These are phyloP conservation scores for Lagenidium sp. DNA, from an alignment of 352 stramenopile genomes.

Conservation along the genomic window DNA sequence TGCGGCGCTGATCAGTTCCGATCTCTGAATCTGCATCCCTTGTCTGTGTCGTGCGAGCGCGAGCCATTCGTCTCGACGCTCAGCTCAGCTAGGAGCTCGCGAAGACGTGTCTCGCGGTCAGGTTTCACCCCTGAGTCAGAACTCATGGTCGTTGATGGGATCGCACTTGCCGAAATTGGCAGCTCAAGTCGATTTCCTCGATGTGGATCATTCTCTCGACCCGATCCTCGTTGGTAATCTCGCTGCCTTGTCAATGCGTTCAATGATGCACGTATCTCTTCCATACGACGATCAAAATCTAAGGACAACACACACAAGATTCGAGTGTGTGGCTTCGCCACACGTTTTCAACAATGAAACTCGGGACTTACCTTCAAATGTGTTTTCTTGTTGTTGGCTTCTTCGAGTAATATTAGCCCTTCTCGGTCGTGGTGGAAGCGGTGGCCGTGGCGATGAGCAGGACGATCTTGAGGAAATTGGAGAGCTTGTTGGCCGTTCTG, in stretches of 20 bases:
- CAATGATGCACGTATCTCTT: conserved; percentile 56
- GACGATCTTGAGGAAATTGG: neutral
- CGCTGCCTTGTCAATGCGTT: conserved; percentile 22
- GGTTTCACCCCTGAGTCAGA: too few species aligned
- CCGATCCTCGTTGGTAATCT: too few species aligned
- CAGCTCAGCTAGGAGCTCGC: conserved; percentile 27
- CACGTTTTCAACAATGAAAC: too few species aligned
- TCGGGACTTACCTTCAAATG: conserved; percentile 12
- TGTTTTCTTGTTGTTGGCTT: too few species aligned
- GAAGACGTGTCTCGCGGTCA: conserved; percentile 25
- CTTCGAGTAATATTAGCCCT: too few species aligned
- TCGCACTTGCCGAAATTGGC: neutral
- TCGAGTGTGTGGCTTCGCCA: too few species aligned
- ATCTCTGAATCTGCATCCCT: too few species aligned
- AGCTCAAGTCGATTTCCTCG: too few species aligned
- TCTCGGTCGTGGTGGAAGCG: neutral
- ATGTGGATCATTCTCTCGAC: neutral
- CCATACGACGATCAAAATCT: conserved; percentile 71
- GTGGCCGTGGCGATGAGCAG: neutral
- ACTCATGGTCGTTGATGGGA: neutral
- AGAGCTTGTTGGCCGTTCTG: too few species aligned
- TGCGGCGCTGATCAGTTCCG: too few species aligned
- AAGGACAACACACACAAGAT: conserved; percentile 2
- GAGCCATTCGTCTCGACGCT: conserved; percentile 8
- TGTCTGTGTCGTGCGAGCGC: neutral